Conservation (phyloP, 352 stramenopile species). For the Pythium aristosporum region DNA sequence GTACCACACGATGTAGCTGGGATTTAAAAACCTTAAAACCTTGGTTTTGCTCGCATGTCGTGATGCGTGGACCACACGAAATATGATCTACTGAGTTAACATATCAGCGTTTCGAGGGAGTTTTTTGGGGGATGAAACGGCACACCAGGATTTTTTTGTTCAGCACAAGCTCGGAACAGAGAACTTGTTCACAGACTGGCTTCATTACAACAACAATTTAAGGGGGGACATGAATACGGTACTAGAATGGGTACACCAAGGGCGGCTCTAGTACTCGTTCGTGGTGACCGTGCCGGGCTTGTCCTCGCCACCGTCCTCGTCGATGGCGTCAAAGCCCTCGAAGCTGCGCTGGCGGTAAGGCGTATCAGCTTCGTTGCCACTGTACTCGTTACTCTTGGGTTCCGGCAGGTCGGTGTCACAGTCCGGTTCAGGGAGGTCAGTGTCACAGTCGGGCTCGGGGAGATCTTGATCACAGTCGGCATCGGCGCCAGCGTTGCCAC, state of each 20-base stretch:
- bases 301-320: constrained; percentile 1
- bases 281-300: constrained; percentile 3
- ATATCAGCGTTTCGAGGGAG: too few relatives aligned
- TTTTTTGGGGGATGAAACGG: neutral
- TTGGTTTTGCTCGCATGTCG: neutral
- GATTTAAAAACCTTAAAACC: constrained; percentile 2
- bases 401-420: neutral
- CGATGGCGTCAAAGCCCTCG: constrained; percentile 1
- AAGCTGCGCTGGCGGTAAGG: neutral
- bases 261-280: constrained; percentile 1
- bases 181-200: neutral
- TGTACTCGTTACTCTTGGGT: constrained; percentile 12
- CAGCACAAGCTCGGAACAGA: neutral
- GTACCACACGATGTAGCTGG: neutral
- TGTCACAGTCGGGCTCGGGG: too few relatives aligned
- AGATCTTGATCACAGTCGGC: too few relatives aligned
- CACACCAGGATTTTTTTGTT: neutral
- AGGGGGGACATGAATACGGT: neutral
- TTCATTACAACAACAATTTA: constrained; percentile 5
- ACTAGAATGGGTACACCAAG: neutral
- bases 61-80: neutral
- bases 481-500: too few relatives aligned
- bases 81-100: neutral
- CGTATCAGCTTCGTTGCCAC: neutral
- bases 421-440: too few relatives aligned